A percentile compares a stretch with the other conserved stretches of the same genome.
Evolutionary conservation across 345 rosid species (phyloP).

Genomic region (Pugionium dolabratum): DNA sequence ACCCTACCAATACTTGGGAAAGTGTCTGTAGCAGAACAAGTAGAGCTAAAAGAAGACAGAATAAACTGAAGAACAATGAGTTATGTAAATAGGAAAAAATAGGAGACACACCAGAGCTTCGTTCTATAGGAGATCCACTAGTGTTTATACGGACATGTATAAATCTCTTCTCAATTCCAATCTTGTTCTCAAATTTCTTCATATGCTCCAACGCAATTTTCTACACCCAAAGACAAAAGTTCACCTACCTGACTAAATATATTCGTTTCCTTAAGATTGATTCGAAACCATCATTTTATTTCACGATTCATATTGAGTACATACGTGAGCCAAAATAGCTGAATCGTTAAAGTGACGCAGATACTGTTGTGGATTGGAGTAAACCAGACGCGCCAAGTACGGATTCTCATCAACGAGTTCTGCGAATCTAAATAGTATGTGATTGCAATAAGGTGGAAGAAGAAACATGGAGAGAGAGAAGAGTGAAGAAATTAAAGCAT

Average conservation of each 20-base stretch:
- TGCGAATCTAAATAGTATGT: constrained; percentile 53
- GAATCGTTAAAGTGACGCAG: constrained; percentile 68
- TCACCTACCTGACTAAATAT: neutral
- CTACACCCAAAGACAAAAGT: constrained; percentile 37
- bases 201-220: constrained; percentile 56
- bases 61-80: neutral
- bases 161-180: constrained; percentile 66
- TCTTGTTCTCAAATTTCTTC: constrained; percentile 46
- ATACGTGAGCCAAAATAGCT: constrained; percentile 80
- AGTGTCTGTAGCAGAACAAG: constrained; percentile 52
- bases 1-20: constrained; percentile 82
- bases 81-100: neutral
- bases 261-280: too few relatives aligned
- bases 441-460: neutral
- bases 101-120: constrained; percentile 57
- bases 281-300: too few relatives aligned
- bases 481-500: neutral
- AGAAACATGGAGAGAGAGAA: neutral
- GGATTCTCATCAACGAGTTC: constrained; percentile 74
- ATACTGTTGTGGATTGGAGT: constrained; percentile 54
- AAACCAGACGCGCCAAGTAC: constrained; percentile 58
- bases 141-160: constrained; percentile 79
- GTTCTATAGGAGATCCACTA: constrained; percentile 78
- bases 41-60: neutral
- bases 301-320: constrained; percentile 9